phyloP scores from a whole-genome alignment of 345 rosid species.

The Ceriops decandra region DNA sequence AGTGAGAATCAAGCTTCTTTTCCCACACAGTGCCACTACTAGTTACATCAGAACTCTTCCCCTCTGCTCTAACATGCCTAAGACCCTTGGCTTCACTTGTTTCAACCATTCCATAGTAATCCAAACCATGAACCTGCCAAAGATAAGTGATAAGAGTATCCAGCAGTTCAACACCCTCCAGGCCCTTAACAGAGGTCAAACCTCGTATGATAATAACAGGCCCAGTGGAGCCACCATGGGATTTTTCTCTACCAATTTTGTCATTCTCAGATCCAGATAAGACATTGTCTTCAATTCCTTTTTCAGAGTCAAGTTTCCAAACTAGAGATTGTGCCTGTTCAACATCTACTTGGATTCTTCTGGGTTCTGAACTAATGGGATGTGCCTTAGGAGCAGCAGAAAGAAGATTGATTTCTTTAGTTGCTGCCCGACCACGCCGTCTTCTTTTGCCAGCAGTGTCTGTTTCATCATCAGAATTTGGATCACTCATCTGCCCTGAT shows the following conservation, averaged over 20 bases:
- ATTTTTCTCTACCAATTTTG: conserved; percentile 63
- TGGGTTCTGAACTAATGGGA: conserved; percentile 65
- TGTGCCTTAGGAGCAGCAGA: conserved; percentile 90
- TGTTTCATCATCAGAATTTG: conserved; percentile 78
- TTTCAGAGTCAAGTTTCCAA: conserved; percentile 87
- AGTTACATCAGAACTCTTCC: conserved; percentile 53
- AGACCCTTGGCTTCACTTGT: conserved; percentile 86
- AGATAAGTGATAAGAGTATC: conserved; percentile 89
- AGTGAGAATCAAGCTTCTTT: conserved; percentile 64
- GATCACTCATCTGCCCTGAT: conserved; percentile 55
- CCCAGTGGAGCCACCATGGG: conserved; percentile 71
- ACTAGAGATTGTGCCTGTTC: conserved; percentile 85
- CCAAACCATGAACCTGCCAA: conserved; percentile 95
- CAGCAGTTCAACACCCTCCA: conserved; percentile 91
- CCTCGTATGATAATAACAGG: conserved; percentile 90
- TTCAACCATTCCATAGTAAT: conserved; percentile 87
- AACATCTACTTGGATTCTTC: conserved; percentile 70
- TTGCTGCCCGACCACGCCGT: conserved; percentile 48
- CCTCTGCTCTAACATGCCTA: conserved; percentile 83
- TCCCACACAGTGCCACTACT: conserved; percentile 64
- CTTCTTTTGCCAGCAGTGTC: conserved; percentile 69
- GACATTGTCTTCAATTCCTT: conserved; percentile 68
- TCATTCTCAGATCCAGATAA: conserved; percentile 70
- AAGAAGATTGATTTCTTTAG: conserved; percentile 61
- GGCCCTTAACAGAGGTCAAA: conserved; percentile 91